phyloP scores from a whole-genome alignment of 495 filamentous ascomycete species.

The Glutinoglossum americanum region DNA sequence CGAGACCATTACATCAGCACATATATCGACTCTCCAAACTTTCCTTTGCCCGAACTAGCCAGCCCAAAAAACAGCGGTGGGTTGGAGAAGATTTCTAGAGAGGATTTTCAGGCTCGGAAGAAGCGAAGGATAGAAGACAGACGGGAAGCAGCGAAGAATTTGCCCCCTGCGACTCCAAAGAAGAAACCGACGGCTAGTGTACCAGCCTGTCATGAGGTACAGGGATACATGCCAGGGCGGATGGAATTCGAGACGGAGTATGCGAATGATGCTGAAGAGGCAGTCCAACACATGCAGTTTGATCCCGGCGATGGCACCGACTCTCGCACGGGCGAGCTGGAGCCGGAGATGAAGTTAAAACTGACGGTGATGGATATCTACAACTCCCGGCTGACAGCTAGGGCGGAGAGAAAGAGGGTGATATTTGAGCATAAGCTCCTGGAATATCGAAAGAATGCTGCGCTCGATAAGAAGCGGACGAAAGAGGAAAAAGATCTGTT shows the following conservation, averaged over 20 bases:
- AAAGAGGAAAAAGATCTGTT: slow-evolving; percentile 85
- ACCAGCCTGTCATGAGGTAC: slow-evolving; percentile 89
- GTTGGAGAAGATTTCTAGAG: slow-evolving; percentile 57
- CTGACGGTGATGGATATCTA: slow-evolving; percentile 98
- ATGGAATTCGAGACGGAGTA: slow-evolving; percentile 96
- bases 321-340: slow-evolving; percentile 54
- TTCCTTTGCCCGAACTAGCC: slow-evolving; percentile 67
- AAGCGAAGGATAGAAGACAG: slow-evolving; percentile 85
- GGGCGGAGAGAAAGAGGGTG: slow-evolving; percentile 89
- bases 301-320: slow-evolving; percentile 87
- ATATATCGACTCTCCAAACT: slow-evolving; percentile 61
- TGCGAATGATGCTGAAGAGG: slow-evolving; percentile 93
- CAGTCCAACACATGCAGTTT: slow-evolving; percentile 94
- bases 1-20: slow-evolving; percentile 77
- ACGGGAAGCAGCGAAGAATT: slow-evolving; percentile 70
- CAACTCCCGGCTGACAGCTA: slow-evolving; percentile 72
- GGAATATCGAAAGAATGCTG: slow-evolving; percentile 76
- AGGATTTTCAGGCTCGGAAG: slow-evolving; percentile 84
- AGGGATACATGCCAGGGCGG: slow-evolving; percentile 95
- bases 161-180: slow-evolving; percentile 67
- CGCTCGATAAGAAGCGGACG: slow-evolving; percentile 76
- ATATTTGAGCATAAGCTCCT: slow-evolving; percentile 88
- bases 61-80: slow-evolving; percentile 61
- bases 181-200: slow-evolving; percentile 89
- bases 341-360: slow-evolving; percentile 92